Base-by-base conservation (phyloP, 73 alveolate species). In the Symbiodinium natans region DNA sequence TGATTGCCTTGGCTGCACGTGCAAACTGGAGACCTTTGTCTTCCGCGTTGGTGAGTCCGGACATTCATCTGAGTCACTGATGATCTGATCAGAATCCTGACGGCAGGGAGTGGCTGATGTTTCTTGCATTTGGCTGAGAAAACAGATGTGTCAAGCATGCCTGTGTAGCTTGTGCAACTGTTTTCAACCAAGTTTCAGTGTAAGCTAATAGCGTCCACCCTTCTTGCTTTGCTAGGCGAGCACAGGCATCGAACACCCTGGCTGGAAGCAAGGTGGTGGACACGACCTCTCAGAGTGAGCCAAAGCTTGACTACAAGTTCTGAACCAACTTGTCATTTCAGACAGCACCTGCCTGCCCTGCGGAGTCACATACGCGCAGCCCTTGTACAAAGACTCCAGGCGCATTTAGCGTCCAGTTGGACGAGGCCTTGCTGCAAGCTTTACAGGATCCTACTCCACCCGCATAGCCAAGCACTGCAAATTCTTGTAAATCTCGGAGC, bases 351-450 rank as follows among this genome's bases (percentile, higher is more conserved):
- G 82, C 93, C 93, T 86, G 83, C 15, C 93, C 93, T 5, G 41
- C 33, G 39, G 93, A 75, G n/a, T 86, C 93, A 29, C 93, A 86
- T 13, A 86, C 83, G 2, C 83, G 83, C n/a, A 86, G 59, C 8
- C 93, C 93, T 46, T 86, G 93, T 10, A 86, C 93, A 21, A 86
- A 86, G 29, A 86, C 93, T 52, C 93, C 93, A 15, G 93, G 93
- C 1, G 93, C 93, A 19, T 86, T 86, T 83, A 86, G 71, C 25
- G 93, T 86, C 93, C 93, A 86, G 27, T 75, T 40, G 36, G 93
- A 86, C 34, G 42, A 25, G 39, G 82, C 82, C 82, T 68, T 29
- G 2, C 33, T 19, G 82, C 82, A 4, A 68, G 36, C 63, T 8
- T 48, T 17, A 8, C 8, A 10, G 63, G 63, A 17, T 48, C 17